Evolutionary conservation across 2,329 filamentous ascomycete genomes (phyloP).

Genomic region (Didymella arachidicola): DNA sequence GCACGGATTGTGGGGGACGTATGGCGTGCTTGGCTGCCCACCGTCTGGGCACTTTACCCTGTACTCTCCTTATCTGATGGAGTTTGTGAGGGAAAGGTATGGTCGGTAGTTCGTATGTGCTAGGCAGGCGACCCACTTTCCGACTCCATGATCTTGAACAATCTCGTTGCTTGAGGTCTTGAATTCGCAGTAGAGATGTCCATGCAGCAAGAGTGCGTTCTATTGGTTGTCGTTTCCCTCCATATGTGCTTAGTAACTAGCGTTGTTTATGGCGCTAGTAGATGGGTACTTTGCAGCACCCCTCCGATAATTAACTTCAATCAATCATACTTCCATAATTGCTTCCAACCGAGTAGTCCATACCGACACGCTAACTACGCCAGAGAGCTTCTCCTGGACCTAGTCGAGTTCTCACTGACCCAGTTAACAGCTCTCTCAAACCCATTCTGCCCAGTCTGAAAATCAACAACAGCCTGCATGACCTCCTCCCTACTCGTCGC

Average conservation of each 20-base stretch:
- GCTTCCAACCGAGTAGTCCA: neutral
- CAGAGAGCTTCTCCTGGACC: neutral
- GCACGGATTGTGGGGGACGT: conserved; percentile 16
- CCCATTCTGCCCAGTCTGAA: conserved; percentile 20
- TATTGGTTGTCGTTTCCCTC: too few relatives aligned
- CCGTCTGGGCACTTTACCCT: neutral
- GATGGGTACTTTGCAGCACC: too few relatives aligned
- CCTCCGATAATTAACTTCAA: too few relatives aligned
- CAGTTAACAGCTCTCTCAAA: neutral
- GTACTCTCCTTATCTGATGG: neutral
- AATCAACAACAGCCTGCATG: conserved; percentile 40
- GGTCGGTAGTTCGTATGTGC: neutral
- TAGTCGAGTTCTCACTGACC: neutral
- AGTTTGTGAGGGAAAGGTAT: neutral
- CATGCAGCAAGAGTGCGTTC: too few relatives aligned
- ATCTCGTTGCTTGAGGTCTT: too few relatives aligned
- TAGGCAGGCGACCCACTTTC: neutral
- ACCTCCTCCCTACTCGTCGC: conserved; percentile 38
- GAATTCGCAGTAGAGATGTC: too few relatives aligned
- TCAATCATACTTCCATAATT: too few relatives aligned
- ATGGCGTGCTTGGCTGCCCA: conserved; percentile 12
- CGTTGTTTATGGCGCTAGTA: too few relatives aligned
- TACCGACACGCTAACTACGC: neutral
- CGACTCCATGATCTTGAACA: neutral
- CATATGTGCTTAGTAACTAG: too few relatives aligned